phyloP scores from a whole-genome alignment of 2,329 filamentous ascomycete genomes.

The Aspergillus pseudoviridinutans region DNA sequence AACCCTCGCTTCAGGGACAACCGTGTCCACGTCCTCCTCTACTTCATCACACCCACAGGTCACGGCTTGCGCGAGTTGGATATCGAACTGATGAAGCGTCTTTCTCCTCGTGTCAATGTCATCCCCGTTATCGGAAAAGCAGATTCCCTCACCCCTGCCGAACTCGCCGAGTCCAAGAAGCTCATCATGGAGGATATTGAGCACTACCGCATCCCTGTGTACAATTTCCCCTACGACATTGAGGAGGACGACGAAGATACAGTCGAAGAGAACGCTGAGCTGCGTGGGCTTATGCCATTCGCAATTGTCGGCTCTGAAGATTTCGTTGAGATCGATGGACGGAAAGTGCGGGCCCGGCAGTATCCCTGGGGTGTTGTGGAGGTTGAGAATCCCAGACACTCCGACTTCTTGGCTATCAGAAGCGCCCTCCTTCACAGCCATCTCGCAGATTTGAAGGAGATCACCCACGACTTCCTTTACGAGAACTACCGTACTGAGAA shows the following conservation, averaged over 20 bases:
- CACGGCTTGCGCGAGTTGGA: conserved; percentile 97
- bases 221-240: conserved; percentile 99
- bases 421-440: conserved; percentile 97
- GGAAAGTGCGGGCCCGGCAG: conserved; percentile 88
- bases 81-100: conserved; percentile 98
- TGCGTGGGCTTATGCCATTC: conserved; percentile 96
- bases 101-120: conserved; percentile 96
- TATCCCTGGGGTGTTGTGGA: conserved; percentile 99
- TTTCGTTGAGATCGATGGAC: conserved; percentile 86
- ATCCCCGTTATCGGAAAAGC: conserved; percentile 98
- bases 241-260: conserved; percentile 99
- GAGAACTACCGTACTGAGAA: conserved; percentile 99
- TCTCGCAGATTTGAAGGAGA: conserved; percentile 97
- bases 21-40: conserved; percentile 94
- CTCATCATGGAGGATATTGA: conserved; percentile 99
- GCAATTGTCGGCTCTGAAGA: conserved; percentile 98
- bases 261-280: conserved; percentile 97
- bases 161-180: conserved; percentile 99
- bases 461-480: conserved; percentile 99
- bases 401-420: conserved; percentile 95
- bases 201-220: conserved; percentile 98
- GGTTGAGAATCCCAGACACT: conserved; percentile 98
- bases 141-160: conserved; percentile 91
- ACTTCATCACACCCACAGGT: conserved; percentile 98
- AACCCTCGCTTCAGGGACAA: conserved; percentile 99